Base-by-base conservation (phyloP, 192 early-diverging fungal species). In the Podila clonocystis region DNA sequence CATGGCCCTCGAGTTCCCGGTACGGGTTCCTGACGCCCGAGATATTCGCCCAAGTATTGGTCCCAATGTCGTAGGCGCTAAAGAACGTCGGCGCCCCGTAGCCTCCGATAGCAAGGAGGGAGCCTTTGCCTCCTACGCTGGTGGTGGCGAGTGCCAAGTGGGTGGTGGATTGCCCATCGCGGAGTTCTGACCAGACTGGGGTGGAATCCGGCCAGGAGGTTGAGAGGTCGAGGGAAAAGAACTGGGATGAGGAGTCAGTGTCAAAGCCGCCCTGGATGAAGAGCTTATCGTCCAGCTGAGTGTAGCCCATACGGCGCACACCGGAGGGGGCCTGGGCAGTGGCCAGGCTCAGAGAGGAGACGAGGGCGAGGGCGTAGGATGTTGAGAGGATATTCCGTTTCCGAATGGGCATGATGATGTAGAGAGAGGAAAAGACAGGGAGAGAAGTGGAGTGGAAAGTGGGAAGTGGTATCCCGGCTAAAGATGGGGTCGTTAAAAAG, bases 191-290 rank as follows among this genome's bases (percentile, higher is more conserved):
- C 70, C 70, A 80, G 58, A 67, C 45, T 7, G 77, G 61, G 1
- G 52, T 3, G 0, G 34, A 13, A 1, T 70, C 49, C 12, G 70
- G 0, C 77, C 77, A 80, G 15, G 77, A 80, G 19, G 61, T 65
- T 2, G 70, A 68, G 45, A 80, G 77, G 48, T 80, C 77, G 36
- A 80, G 70, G 2, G 62, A 31, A 13, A 69, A n/a, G 36, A 80
- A 80, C 24, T 73, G 77, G 22, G 3, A 12, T 2, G 71, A 65
- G 30, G 61, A 20, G 3, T 31, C 34, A 17, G 45, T 52, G 28
- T 73, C 67, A 33, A 65, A 80, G 38, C 77, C 77, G 30, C 77
- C 77, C 36, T 80, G 62, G 55, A 80, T 80, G 41, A 68, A 80
- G 30, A 80, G 67, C 5, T 60, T 59, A 31, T 73, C 71, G 71